A percentile compares a stretch with the other conserved stretches of the same genome.
phyloP scores from a whole-genome alignment of 116 monocot species.

The Trichopus zeylanicus region DNA sequence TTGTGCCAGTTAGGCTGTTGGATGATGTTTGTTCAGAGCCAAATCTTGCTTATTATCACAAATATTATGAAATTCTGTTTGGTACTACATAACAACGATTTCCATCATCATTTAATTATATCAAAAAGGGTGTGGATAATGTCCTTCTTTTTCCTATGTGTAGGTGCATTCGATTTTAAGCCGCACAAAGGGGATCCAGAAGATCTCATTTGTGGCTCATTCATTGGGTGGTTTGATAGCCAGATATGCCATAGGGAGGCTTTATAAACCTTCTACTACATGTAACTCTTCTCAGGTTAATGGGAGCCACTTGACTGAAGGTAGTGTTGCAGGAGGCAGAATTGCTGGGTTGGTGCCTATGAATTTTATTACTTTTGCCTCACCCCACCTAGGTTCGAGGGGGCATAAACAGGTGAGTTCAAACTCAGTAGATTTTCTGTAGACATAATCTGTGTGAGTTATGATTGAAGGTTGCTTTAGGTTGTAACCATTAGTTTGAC shows the following conservation, averaged over 20 bases:
- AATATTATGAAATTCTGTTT: no score
- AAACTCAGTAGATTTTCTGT: no score
- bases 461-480: neutral
- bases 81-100: no score
- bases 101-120: neutral
- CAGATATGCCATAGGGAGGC: conserved; percentile 85
- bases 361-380: conserved; percentile 75
- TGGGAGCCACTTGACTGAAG: conserved; percentile 11
- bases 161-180: conserved; percentile 65
- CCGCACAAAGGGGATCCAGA: conserved; percentile 31
- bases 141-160: neutral
- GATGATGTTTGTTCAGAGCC: no score
- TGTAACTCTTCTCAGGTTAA: conserved; percentile 7
- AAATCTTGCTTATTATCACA: no score
- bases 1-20: no score
- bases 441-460: no score
- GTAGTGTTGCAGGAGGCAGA: conserved; percentile 14
- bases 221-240: conserved; percentile 92
- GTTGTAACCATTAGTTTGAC: neutral
- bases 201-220: conserved; percentile 92
- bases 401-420: conserved; percentile 61
- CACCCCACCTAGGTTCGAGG: conserved; percentile 74
- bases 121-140: neutral
- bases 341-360: conserved; percentile 63
- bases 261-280: conserved; percentile 29